These are phyloP conservation scores for Neotropicomus parvogracilis DNA, from an alignment of 1,284 basidiomycete species.

Conservation along the genomic window DNA sequence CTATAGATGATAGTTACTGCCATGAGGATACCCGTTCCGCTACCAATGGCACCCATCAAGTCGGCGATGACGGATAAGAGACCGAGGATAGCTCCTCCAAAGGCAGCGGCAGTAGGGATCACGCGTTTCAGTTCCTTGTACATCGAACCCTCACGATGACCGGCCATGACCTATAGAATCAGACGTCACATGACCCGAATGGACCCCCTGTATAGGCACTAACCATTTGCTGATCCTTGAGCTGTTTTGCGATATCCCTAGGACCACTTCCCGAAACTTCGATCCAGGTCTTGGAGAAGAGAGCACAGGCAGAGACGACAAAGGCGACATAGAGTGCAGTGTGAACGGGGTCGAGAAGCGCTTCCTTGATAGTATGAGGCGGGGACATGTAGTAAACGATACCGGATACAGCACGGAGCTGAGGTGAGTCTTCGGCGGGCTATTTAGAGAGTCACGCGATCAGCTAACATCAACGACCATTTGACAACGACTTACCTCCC, in stretches of 20 bases:
- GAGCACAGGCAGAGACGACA: constrained; percentile 90
- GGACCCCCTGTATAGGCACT: constrained; percentile 8
- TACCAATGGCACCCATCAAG: constrained; percentile 93
- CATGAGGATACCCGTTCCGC: constrained; percentile 96
- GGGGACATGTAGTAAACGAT: constrained; percentile 98
- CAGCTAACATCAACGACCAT: background rate
- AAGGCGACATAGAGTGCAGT: constrained; percentile 89
- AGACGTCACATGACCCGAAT: no score
- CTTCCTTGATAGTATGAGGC: constrained; percentile 86
- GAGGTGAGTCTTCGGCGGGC: constrained; percentile 90
- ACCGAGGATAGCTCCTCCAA: constrained; percentile 94
- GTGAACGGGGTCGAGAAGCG: constrained; percentile 90
- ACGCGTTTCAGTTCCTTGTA: constrained; percentile 99
- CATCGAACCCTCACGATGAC: constrained; percentile 95
- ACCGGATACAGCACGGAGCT: constrained; percentile 89
- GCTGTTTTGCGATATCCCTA: constrained; percentile 94
- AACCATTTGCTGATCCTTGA: constrained; percentile 98
- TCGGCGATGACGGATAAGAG: constrained; percentile 94
- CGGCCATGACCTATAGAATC: constrained; percentile 77
- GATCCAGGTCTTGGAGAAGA: constrained; percentile 99
- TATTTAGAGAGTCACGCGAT: constrained; percentile 30
- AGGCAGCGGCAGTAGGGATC: constrained; percentile 95
- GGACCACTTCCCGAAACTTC: constrained; percentile 96
- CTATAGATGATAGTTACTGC: constrained; percentile 97
- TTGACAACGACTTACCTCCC: constrained; percentile 72